A percentile compares a stretch with the other conserved stretches of the same genome.
phyloP scores from a whole-genome alignment of 1,284 basidiomycete species.

The Rhodotorula sp. region DNA sequence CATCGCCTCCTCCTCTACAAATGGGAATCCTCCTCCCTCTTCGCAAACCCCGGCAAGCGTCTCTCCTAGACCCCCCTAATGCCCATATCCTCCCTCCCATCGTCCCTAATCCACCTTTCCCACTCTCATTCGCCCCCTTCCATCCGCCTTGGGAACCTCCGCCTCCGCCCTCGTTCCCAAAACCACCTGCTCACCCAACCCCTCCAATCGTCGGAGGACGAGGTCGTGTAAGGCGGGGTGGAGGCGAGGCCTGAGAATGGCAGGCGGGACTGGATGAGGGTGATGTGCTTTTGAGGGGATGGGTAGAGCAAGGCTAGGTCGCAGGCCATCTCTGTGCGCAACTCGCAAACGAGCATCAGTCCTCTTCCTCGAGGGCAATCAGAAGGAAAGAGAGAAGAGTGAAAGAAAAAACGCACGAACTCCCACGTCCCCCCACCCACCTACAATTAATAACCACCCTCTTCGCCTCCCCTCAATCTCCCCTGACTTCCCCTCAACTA shows the following conservation, averaged over 20 bases:
- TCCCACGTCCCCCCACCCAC: conserved; percentile 54
- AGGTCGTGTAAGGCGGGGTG: conserved; percentile 57
- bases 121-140: conserved; percentile 22
- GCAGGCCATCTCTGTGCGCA: conserved; percentile 57
- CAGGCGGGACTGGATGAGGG: conserved; percentile 65
- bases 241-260: conserved; percentile 63
- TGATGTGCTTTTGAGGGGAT: conserved; percentile 55
- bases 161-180: conserved; percentile 48
- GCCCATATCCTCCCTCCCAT: conserved; percentile 37
- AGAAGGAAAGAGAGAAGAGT: no score
- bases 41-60: conserved; percentile 17
- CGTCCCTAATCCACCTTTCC: conserved; percentile 30
- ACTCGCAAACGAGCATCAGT: neutral
- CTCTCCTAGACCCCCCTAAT: conserved; percentile 41
- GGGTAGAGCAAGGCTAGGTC: conserved; percentile 65
- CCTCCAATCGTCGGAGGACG: conserved; percentile 46
- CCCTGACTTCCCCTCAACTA: conserved; percentile 45
- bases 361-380: no score
- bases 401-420: conserved; percentile 25
- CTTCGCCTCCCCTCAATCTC: conserved; percentile 45
- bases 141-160: conserved; percentile 46
- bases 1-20: neutral
- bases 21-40: conserved; percentile 2
- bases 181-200: conserved; percentile 48
- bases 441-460: conserved; percentile 53